phyloP scores from a whole-genome alignment of 1,284 basidiomycete species.

The Filobasidium uniguttulatum region DNA sequence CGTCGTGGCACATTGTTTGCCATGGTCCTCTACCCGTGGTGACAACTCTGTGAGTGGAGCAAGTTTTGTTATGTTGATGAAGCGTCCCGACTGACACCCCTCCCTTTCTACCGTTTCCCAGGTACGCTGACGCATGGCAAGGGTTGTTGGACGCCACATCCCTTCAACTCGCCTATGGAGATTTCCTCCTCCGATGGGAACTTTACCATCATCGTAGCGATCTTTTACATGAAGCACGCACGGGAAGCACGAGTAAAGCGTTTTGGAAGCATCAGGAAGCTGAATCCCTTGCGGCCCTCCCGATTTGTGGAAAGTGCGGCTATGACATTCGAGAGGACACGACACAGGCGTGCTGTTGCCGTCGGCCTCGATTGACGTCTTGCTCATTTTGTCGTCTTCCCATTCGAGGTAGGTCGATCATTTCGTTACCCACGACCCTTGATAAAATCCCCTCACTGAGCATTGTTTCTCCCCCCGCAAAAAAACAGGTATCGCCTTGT shows the following conservation, averaged over 20 bases:
- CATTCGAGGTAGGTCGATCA: conserved; percentile 51
- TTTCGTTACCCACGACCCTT: not conserved
- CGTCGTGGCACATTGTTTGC: no score
- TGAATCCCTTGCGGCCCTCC: conserved; percentile 12
- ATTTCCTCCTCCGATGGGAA: conserved; percentile 57
- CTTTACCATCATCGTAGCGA: conserved; percentile 54
- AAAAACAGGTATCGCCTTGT: conserved; percentile 50
- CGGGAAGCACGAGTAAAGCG: no score
- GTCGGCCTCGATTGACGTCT: conserved; percentile 39
- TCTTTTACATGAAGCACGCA: conserved; percentile 42
- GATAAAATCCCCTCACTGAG: not conserved
- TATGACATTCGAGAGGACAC: conserved; percentile 13
- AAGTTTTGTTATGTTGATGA: no score
- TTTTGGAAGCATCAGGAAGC: conserved; percentile 6
- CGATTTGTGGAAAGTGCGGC: conserved; percentile 18
- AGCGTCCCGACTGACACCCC: no score
- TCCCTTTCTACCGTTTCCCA: not conserved
- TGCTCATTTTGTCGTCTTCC: conserved; percentile 66
- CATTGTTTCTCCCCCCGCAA: no score
- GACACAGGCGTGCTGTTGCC: conserved; percentile 44
- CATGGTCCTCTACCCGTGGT: no score
- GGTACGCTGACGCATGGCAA: conserved; percentile 18
- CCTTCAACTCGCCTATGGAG: conserved; percentile 49
- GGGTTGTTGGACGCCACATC: conserved; percentile 22
- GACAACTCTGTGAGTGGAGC: no score